A percentile compares a stretch with the other conserved stretches of the same genome.
Conservation (phyloP, 2,329 filamentous ascomycete species). For the Pezizomycotina sp. region DNA sequence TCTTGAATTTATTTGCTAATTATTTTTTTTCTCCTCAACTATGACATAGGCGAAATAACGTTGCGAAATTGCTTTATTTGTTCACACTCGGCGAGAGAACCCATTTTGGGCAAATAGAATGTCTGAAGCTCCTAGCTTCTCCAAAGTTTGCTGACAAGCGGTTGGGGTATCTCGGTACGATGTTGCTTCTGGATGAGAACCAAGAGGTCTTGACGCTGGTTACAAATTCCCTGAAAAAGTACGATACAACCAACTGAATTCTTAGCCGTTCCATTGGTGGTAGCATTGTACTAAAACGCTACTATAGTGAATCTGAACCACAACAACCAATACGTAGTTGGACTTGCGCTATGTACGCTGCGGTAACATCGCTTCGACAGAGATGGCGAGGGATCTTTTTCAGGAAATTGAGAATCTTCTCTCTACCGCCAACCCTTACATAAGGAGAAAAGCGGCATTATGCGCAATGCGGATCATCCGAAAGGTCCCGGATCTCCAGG, state of each 20-base stretch:
- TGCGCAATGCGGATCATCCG: conserved; percentile 98
- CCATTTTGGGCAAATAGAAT: conserved; percentile 98
- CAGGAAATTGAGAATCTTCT: conserved; percentile 85
- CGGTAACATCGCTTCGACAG: conserved; percentile 94
- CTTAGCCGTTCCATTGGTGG: no score
- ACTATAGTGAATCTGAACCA: conserved; percentile 73
- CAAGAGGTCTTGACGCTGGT: conserved; percentile 94
- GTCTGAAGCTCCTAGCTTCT: conserved; percentile 88
- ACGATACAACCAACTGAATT: conserved; percentile 26
- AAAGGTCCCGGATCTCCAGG: conserved; percentile 91
- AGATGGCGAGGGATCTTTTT: conserved; percentile 96
- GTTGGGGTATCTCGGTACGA: conserved; percentile 86
- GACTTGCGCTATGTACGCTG: conserved; percentile 84
- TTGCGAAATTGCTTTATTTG: conserved; percentile 92
- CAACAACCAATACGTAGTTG: conserved; percentile 96
- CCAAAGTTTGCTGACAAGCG: conserved; percentile 96
- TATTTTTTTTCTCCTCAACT: conserved; percentile 2
- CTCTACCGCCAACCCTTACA: conserved; percentile 93
- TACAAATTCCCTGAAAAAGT: conserved; percentile 97
- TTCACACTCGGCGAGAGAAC: conserved; percentile 95
- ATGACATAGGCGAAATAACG: conserved; percentile 72
- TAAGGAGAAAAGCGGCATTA: conserved; percentile 88
- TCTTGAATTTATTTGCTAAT: no score
- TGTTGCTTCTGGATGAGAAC: conserved; percentile 91
- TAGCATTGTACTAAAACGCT: background rate